Conservation (phyloP, 495 filamentous ascomycete genomes). For the Tirmania nivea region DNA sequence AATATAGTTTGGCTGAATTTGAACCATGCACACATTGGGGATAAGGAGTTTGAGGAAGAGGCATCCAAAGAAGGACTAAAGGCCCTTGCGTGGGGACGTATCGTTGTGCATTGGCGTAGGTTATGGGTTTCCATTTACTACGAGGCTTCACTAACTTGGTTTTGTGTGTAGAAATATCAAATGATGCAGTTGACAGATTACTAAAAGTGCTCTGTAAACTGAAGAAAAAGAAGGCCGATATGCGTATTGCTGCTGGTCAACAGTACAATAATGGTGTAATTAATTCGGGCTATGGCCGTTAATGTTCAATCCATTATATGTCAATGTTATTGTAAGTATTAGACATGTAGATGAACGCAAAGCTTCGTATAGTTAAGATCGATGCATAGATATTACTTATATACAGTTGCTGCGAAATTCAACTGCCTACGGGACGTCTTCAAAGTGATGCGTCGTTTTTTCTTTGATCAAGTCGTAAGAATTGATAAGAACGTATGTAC, state of each 20-base stretch:
- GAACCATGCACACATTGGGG: constrained; percentile 26
- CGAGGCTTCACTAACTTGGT: background rate
- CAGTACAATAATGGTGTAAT: background rate
- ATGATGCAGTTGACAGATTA: background rate
- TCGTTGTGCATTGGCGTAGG: constrained; percentile 40
- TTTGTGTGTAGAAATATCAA: background rate
- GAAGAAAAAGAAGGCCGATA: background rate
- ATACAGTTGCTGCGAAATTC: too few relatives aligned
- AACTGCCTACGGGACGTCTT: too few relatives aligned
- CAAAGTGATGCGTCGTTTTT: too few relatives aligned
- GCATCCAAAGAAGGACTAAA: constrained; percentile 33
- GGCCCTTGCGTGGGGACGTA: constrained; percentile 26
- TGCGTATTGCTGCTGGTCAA: background rate
- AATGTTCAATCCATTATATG: background rate
- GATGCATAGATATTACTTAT: too few relatives aligned
- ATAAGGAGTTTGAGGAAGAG: constrained; percentile 27
- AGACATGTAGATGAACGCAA: too few relatives aligned
- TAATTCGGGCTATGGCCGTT: background rate
- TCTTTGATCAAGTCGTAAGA: too few relatives aligned
- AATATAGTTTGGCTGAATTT: constrained; percentile 92
- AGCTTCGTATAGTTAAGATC: too few relatives aligned
- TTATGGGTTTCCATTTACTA: background rate
- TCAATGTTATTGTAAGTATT: too few relatives aligned
- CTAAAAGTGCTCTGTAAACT: background rate
- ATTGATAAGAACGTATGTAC: too few relatives aligned